Conservation (phyloP, 2,329 filamentous ascomycete genomes). For the Aureobasidium vineae region DNA sequence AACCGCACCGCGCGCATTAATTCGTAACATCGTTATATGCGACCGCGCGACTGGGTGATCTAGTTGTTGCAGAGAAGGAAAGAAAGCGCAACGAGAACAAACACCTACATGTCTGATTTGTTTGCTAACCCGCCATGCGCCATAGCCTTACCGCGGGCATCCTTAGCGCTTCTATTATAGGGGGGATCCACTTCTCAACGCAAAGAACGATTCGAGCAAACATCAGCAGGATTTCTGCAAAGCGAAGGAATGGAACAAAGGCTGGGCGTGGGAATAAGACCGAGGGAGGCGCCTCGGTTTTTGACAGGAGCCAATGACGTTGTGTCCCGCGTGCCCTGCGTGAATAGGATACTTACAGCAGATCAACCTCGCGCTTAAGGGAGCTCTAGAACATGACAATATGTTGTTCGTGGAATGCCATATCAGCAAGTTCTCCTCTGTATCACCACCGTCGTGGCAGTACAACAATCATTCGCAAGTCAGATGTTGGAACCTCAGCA, state of each 20-base stretch:
- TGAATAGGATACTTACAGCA: background rate
- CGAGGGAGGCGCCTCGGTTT: background rate
- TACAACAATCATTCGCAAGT: too few relatives aligned
- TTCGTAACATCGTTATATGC: constrained; percentile 7
- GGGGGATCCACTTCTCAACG: constrained; percentile 7
- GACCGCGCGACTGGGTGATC: background rate
- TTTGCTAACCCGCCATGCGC: background rate
- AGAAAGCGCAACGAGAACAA: background rate
- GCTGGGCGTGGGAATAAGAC: constrained; percentile 4
- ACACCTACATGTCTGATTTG: background rate
- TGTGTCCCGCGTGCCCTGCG: background rate
- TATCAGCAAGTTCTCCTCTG: too few relatives aligned
- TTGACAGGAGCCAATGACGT: background rate
- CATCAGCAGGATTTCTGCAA: constrained; percentile 10
- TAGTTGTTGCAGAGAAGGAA: background rate
- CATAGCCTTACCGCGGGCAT: background rate
- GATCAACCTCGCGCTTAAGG: too few relatives aligned
- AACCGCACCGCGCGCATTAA: constrained; percentile 5
- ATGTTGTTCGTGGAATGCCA: too few relatives aligned
- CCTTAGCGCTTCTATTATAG: background rate
- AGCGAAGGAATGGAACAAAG: constrained; percentile 1
- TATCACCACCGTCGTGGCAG: too few relatives aligned
- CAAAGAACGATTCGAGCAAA: background rate
- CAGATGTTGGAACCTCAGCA: too few relatives aligned
- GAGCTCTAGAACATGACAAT: too few relatives aligned